A percentile compares a stretch with the other conserved stretches of the same genome.
These are phyloP conservation scores for Cytospora schulzeri DNA, from an alignment of 2,329 filamentous ascomycete genomes.

Conservation along the genomic window DNA sequence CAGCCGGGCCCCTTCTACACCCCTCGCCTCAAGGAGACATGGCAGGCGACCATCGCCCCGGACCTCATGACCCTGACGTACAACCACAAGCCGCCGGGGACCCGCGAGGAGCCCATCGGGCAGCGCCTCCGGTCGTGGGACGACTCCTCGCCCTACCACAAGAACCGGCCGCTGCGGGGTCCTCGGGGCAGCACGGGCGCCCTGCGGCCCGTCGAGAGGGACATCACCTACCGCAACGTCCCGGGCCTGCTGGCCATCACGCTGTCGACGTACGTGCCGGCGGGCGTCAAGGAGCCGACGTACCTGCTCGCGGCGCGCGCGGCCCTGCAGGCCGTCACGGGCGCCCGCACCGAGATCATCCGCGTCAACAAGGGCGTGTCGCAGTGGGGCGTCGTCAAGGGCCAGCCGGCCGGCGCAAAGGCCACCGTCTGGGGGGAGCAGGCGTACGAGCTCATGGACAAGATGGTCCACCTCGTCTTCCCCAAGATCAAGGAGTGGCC, in stretches of 20 bases:
- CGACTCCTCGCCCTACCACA: slow-evolving; percentile 89
- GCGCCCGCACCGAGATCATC: slow-evolving; percentile 71
- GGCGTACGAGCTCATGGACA: slow-evolving; percentile 89
- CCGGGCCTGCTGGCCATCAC: slow-evolving; percentile 81
- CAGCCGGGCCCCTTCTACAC: slow-evolving; percentile 87
- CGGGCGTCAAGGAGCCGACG: slow-evolving; percentile 69
- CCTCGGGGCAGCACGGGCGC: slow-evolving; percentile 74
- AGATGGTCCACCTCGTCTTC: slow-evolving; percentile 85
- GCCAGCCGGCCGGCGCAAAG: slow-evolving; percentile 75
- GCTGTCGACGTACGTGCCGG: slow-evolving; percentile 74
- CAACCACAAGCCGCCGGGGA: slow-evolving; percentile 80
- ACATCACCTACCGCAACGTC: slow-evolving; percentile 81
- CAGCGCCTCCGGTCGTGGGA: slow-evolving; percentile 83
- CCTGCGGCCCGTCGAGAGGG: slow-evolving; percentile 70
- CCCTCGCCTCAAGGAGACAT: slow-evolving; percentile 87
- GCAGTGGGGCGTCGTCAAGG: slow-evolving; percentile 73
- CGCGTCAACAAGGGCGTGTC: slow-evolving; percentile 70
- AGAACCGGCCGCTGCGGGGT: slow-evolving; percentile 81
- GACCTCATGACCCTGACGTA: slow-evolving; percentile 91
- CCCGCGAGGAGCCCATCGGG: slow-evolving; percentile 50
- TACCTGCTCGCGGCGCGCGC: slow-evolving; percentile 82
- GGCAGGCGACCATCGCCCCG: slow-evolving; percentile 79
- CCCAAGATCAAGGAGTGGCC: slow-evolving; percentile 96
- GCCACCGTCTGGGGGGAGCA: slow-evolving; percentile 75
- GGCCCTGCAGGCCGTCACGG: slow-evolving; percentile 82